Base-by-base conservation (phyloP, 2,329 filamentous ascomycete genomes). In the Aspergillus tanneri region DNA sequence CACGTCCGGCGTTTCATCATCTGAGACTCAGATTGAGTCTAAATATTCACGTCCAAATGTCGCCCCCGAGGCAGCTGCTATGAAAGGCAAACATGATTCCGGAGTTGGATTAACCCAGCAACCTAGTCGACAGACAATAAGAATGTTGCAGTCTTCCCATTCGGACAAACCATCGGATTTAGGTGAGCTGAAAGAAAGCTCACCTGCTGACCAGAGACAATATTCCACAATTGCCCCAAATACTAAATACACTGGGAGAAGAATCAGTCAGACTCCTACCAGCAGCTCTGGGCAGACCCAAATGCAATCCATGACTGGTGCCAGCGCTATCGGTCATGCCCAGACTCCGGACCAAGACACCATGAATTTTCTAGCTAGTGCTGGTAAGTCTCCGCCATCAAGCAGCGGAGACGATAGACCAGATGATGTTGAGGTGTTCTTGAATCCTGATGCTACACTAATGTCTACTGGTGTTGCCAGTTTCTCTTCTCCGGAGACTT, bases 81-180 rank as follows among this genome's bases (percentile, higher is more conserved):
- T 42, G 35, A 52, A 41, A 22, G 49, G 40, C 23, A 58, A 57
- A 50, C 53, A 58, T 50, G 54, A 59, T 48, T 64, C 58, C 1
- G 58, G 57, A 3, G 49, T 60, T n/a, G 60, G 38, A 3, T 51
- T 61, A 18, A 55, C 55, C 16, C 47, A 53, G 25, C 52, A 52
- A 45, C 54, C 50, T 1, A 56, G 55, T 39, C 54, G 54, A 27
- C 54, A 54, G 41, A 53, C 49, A 1, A 54, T 52, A 50, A 46
- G 53, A 11, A 23, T 30, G 7, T 36, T 48, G 18, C 19, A 51
- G 24, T 41, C 38, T 19, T 55, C 53, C 12, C 55, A 48, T 5
- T 54, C 55, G 5, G 47, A 53, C 3, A 44, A 46, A 8, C 39
- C 28, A 8, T 50, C 47, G 18, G 47, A 52, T 4, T 27, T 43